phyloP scores from a whole-genome alignment of 2,329 filamentous ascomycete species.

The Trichoderma sp. region DNA sequence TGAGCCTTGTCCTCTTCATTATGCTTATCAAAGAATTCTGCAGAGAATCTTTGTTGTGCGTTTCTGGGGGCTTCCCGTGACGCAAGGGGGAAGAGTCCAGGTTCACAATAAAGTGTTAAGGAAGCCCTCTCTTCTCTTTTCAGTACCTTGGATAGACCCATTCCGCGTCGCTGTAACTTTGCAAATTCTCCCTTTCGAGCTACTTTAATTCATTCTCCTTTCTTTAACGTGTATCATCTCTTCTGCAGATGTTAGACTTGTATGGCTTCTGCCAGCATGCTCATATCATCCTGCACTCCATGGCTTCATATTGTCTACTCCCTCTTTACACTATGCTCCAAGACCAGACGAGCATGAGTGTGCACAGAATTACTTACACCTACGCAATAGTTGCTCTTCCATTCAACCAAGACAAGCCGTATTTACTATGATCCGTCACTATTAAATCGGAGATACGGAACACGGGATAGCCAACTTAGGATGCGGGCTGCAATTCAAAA shows the following conservation, averaged over 20 bases:
- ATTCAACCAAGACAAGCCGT: not conserved
- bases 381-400: not conserved
- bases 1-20: not conserved
- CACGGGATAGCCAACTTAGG: too few species aligned
- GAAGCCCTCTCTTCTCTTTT: not conserved
- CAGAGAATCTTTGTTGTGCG: too few species aligned
- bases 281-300: not conserved
- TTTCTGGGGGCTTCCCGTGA: not conserved
- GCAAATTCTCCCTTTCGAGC: too few species aligned
- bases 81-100: not conserved
- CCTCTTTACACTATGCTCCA: not conserved
- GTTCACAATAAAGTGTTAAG: not conserved
- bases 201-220: not conserved
- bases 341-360: not conserved
- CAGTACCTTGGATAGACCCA: not conserved
- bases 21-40: not conserved
- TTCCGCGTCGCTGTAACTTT: rapidly evolving
- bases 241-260: not conserved
- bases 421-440: not conserved
- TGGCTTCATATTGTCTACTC: too few species aligned
- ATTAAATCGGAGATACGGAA: not conserved
- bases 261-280: not conserved
- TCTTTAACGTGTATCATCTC: rapidly evolving
- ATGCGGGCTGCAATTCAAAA: not conserved
- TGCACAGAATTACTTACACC: not conserved